Percentiles rank a stretch among this genome's conserved stretches.
These are phyloP conservation scores for Thraustochytrium striatum DNA, from an alignment of 352 stramenopile genomes.

Conservation along the genomic window DNA sequence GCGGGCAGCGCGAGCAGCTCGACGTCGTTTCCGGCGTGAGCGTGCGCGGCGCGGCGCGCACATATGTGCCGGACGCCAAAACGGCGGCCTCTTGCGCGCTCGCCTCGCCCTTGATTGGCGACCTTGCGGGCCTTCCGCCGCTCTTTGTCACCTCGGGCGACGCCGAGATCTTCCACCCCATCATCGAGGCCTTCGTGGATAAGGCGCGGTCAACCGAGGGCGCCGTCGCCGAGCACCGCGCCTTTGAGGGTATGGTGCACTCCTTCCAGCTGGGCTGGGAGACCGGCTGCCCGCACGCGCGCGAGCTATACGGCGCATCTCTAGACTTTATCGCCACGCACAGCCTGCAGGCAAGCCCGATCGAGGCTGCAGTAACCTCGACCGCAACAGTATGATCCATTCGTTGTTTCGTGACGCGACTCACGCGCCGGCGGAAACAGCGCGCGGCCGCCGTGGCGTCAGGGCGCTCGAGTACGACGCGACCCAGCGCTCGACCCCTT, in stretches of 20 bases:
- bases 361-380: no score
- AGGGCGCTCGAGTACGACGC: no score
- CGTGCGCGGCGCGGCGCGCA: not conserved
- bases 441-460: no score
- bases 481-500: no score
- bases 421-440: no score
- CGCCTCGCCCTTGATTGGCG: constrained; percentile 17
- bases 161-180: constrained; percentile 32
- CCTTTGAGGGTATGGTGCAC: not conserved
- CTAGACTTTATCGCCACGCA: not conserved
- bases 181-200: not conserved
- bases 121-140: constrained; percentile 5
- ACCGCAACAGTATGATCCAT: no score
- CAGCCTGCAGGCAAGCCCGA: no score
- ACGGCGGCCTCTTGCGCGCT: not conserved
- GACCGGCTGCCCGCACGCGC: not conserved
- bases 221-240: not conserved
- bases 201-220: constrained; percentile 10
- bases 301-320: not conserved
- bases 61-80: not conserved
- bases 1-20: not conserved
- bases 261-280: constrained; percentile 35
- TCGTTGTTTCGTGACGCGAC: no score
- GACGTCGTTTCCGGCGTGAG: not conserved
- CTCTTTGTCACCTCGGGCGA: constrained; percentile 1